These are phyloP conservation scores for Quercus alba DNA, from an alignment of 306 rosid species.

Conservation along the genomic window DNA sequence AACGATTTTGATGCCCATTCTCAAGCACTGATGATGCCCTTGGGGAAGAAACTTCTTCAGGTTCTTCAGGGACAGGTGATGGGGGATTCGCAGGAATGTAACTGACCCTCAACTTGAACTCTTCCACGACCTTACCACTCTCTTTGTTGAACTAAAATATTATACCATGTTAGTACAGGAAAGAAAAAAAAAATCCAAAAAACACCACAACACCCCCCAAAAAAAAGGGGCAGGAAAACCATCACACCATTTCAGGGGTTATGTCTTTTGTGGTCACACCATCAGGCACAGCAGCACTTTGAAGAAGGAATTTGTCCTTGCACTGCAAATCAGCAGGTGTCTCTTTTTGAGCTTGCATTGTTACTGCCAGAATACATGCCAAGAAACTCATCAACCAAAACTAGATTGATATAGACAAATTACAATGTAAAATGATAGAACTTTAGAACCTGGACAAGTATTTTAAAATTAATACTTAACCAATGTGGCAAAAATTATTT, in stretches of 20 bases:
- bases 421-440: neutral
- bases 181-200: neutral
- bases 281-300: conserved; percentile 41
- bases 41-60: conserved; percentile 47
- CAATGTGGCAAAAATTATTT: neutral
- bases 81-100: conserved; percentile 50
- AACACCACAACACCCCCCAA: neutral
- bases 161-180: neutral
- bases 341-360: conserved; percentile 50
- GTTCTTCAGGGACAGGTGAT: conserved; percentile 44
- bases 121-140: conserved; percentile 37
- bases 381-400: neutral
- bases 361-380: conserved; percentile 23
- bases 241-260: conserved; percentile 42
- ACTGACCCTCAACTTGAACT: conserved; percentile 39
- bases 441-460: neutral
- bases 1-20: conserved; percentile 35
- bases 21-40: conserved; percentile 21
- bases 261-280: conserved; percentile 32
- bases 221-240: neutral
- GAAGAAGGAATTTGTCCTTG: conserved; percentile 55
- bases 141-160: conserved; percentile 40
- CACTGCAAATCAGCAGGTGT: conserved; percentile 43
- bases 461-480: neutral
- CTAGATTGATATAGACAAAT: neutral